Evolutionary conservation across 2,329 filamentous ascomycete genomes (phyloP), one percentile per base, ranked within the genome.

Genomic region (Xylaria sp.): DNA sequence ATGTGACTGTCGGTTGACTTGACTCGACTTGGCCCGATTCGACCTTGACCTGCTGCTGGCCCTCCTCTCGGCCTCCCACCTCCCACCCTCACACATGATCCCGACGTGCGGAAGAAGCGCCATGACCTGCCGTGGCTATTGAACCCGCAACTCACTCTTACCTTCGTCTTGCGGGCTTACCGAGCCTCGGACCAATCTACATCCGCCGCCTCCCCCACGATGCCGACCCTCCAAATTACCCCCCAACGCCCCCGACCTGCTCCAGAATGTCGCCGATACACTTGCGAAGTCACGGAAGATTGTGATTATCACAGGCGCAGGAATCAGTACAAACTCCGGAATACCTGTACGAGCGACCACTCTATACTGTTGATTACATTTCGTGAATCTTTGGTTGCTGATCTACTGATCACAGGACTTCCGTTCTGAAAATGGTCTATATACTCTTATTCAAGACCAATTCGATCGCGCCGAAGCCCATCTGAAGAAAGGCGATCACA

Each of bases 251-350:
- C 75, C 77, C 64, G 76, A 80, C 63, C 75, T 79, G 55, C 78
- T 90, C n/a, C 85, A 87, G 67, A 75, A 82, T 37, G 83, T 90
- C 64, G 87, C 88, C 67, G 82, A 89, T 68, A 74, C 78, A 2
- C 75, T 90, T 50, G 80, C 81, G 63, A 86, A 85, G 70, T 82
- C 87, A 9, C 83, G 81, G 63, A 90, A 88, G 70, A 80, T 89
- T n/a, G 80, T 90, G 7, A 83, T 90, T 18, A 78, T 90, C 37
- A 90, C 88, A 0, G 87, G 88, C 54, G 87, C 87, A 53, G 87
- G 87, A 55, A 90, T 90, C 69, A 89, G 86, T 70, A 90, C 88
- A 54, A 90, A 89, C 70, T 89, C 86, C 63, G 88, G 88, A 58
- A 90, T 90, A 69, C 87, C 87, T 54, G 87, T 90, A 77, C 69